A percentile compares a stretch with the other conserved stretches of the same genome.
Evolutionary conservation across 129 eudicot genomes (phyloP).

Genomic region (Deinandra increscens): DNA sequence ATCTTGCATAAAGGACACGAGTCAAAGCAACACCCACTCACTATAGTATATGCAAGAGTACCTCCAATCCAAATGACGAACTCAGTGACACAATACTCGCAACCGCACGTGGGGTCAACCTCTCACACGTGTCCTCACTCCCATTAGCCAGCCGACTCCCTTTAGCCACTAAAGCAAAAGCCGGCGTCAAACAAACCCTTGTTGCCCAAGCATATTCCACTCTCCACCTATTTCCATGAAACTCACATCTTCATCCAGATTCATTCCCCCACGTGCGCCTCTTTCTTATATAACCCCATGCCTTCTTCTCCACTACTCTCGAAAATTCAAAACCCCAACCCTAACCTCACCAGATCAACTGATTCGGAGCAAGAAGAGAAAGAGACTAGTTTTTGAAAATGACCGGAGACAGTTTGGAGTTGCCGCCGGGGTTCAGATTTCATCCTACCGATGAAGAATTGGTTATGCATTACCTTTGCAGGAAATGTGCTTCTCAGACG

Average conservation of each 20-base stretch:
- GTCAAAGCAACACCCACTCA: no score
- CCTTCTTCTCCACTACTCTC: no score
- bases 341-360: neutral
- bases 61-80: slow-evolving; percentile 28
- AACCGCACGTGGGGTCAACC: slow-evolving; percentile 21
- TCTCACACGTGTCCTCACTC: slow-evolving; percentile 23
- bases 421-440: slow-evolving; percentile 59
- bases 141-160: neutral
- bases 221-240: slow-evolving; percentile 9
- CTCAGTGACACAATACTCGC: slow-evolving; percentile 32
- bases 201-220: slow-evolving; percentile 16
- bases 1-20: no score
- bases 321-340: slow-evolving; percentile 17
- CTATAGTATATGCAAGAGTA: no score
- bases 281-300: neutral
- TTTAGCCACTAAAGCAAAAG: neutral
- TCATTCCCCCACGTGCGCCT: slow-evolving; percentile 28
- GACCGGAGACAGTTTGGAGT: slow-evolving; percentile 18
- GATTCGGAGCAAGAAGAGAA: neutral
- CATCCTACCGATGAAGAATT: slow-evolving; percentile 30
- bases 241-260: slow-evolving; percentile 20
- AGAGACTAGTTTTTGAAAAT: neutral
- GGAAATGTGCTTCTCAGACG: slow-evolving; percentile 42
- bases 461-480: slow-evolving; percentile 46
- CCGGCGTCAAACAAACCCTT: slow-evolving; percentile 25